A percentile compares a stretch with the other conserved stretches of the same genome.
phyloP scores from a whole-genome alignment of 192 early-diverging fungal species.

The Haplosporangium gracile region DNA sequence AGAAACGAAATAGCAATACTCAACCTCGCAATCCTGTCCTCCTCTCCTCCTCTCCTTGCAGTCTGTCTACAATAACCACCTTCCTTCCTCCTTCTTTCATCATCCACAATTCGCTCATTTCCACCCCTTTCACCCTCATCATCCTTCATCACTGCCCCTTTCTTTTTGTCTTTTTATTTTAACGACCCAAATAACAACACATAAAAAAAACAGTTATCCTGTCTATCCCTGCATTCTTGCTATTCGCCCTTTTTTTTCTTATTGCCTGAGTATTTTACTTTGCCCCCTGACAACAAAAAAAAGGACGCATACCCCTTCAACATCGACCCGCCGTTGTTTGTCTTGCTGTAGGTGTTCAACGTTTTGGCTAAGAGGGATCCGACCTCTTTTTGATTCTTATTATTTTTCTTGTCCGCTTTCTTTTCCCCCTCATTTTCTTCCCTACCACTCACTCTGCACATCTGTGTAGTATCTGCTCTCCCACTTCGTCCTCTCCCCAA shows the following conservation, averaged over 20 bases:
- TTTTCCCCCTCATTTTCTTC: not conserved
- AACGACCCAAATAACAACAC: slow-evolving; percentile 6
- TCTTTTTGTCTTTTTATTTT: slow-evolving; percentile 1
- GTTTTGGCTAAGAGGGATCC: not conserved
- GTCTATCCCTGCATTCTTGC: not conserved
- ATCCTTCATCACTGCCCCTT: not conserved
- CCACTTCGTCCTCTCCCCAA: not conserved
- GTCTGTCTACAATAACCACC: not conserved
- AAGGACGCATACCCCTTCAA: not conserved
- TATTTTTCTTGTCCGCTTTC: not conserved
- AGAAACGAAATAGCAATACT: slow-evolving; percentile 4
- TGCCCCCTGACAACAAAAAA: not conserved
- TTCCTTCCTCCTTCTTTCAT: not conserved
- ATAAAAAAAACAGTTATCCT: not conserved
- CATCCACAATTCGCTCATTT: slow-evolving; percentile 8
- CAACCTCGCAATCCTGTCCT: not conserved
- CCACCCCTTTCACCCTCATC: not conserved
- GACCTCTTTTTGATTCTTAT: not conserved
- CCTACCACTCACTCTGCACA: not conserved
- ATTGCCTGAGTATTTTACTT: not conserved
- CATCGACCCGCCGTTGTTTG: not conserved
- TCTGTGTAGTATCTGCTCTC: not conserved
- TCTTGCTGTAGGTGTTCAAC: slow-evolving; percentile 7
- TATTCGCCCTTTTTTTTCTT: not conserved
- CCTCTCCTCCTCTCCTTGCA: not conserved